A percentile compares a stretch with the other conserved stretches of the same genome.
These are phyloP conservation scores for Boletus huronensis DNA, from an alignment of 768 basidiomycete species.

Conservation along the genomic window DNA sequence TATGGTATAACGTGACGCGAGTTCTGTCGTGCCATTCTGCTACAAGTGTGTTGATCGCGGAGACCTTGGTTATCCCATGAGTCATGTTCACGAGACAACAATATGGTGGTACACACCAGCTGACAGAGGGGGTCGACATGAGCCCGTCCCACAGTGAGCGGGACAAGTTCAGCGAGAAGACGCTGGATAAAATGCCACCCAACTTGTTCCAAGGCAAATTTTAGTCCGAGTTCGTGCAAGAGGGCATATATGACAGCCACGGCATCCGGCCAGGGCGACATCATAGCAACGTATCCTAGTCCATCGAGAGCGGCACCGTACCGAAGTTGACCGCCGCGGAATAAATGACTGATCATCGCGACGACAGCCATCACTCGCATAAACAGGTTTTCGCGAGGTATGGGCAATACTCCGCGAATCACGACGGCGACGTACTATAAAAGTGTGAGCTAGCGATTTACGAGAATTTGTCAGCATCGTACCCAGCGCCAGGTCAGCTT, in stretches of 20 bases:
- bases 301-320: slow-evolving; percentile 2
- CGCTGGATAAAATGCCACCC: slow-evolving; percentile 13
- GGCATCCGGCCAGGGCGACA: slow-evolving; percentile 19
- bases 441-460: neutral
- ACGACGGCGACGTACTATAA: slow-evolving; percentile 9
- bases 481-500: slow-evolving; percentile 19
- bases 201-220: slow-evolving; percentile 7
- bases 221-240: slow-evolving; percentile 15
- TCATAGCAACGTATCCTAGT: slow-evolving; percentile 10
- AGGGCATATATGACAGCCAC: slow-evolving; percentile 13
- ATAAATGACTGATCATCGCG: slow-evolving; percentile 16
- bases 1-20: slow-evolving; percentile 5
- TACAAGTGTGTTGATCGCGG: slow-evolving; percentile 10
- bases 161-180: slow-evolving; percentile 9
- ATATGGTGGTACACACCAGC: slow-evolving; percentile 10
- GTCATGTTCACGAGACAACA: neutral
- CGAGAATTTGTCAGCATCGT: neutral
- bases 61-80: slow-evolving; percentile 11
- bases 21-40: slow-evolving; percentile 5
- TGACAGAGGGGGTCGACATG: slow-evolving; percentile 13
- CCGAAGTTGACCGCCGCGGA: slow-evolving; percentile 9
- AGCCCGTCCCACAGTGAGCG: neutral
- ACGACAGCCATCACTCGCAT: slow-evolving; percentile 14
- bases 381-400: slow-evolving; percentile 8
- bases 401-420: neutral